phyloP scores from a whole-genome alignment of 257 asterid genomes.

The Vinca minor region DNA sequence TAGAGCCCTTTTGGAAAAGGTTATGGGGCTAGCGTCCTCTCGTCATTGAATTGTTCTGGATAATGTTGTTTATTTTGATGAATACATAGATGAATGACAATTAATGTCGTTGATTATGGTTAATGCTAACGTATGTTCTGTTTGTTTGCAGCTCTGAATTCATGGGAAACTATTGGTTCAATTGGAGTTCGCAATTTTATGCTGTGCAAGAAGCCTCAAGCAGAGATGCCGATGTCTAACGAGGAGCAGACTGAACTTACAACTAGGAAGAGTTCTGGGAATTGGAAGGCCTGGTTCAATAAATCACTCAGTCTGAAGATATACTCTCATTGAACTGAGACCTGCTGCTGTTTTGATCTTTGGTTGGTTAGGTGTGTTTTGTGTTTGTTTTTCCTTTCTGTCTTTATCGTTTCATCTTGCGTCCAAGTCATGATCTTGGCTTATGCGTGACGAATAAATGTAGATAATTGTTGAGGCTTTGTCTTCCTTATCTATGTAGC shows the following conservation, averaged over 20 bases:
- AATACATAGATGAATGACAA: no score
- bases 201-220: constrained; percentile 76
- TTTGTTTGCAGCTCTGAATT: constrained; percentile 44
- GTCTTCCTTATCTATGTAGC: neutral
- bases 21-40: no score
- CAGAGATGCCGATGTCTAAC: constrained; percentile 19
- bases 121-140: neutral
- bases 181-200: constrained; percentile 67
- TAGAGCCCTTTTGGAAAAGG: no score
- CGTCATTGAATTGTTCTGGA: no score
- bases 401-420: neutral
- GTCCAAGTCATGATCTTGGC: no score
- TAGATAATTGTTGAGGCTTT: neutral
- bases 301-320: constrained; percentile 59
- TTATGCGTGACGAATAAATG: constrained; percentile 1
- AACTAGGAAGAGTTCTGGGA: constrained; percentile 40
- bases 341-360: neutral
- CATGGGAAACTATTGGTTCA: constrained; percentile 88
- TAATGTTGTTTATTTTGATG: no score
- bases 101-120: neutral
- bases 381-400: neutral
- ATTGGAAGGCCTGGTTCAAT: constrained; percentile 77
- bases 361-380: neutral
- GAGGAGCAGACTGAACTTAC: constrained; percentile 27
- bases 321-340: constrained; percentile 61